These are phyloP conservation scores for Jatropha podagrica DNA, from an alignment of 441 rosid species.

Conservation along the genomic window DNA sequence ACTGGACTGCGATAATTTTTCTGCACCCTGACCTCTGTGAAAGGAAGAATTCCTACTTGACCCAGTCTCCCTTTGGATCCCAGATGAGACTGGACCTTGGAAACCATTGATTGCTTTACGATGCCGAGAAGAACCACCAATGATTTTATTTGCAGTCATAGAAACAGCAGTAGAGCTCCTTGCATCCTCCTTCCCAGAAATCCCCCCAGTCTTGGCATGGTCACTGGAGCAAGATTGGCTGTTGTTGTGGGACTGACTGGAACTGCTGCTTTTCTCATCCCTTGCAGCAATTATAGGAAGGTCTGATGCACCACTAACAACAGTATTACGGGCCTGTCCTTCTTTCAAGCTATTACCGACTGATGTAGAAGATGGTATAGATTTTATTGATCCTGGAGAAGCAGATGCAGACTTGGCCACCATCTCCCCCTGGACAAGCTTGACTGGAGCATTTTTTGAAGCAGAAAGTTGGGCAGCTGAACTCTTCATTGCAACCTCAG, in stretches of 20 bases:
- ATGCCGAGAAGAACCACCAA: slow-evolving; percentile 51
- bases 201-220: slow-evolving; percentile 53
- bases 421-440: slow-evolving; percentile 54
- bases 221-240: slow-evolving; percentile 74
- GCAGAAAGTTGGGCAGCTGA: slow-evolving; percentile 55
- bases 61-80: slow-evolving; percentile 44
- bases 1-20: slow-evolving; percentile 53
- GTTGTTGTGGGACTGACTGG: slow-evolving; percentile 78
- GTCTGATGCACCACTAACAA: slow-evolving; percentile 42
- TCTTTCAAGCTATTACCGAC: slow-evolving; percentile 47
- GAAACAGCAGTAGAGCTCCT: slow-evolving; percentile 65
- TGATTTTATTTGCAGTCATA: slow-evolving; percentile 33
- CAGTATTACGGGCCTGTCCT: slow-evolving; percentile 40
- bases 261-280: slow-evolving; percentile 76
- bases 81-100: slow-evolving; percentile 35
- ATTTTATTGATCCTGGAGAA: slow-evolving; percentile 57
- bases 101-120: slow-evolving; percentile 58
- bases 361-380: slow-evolving; percentile 44
- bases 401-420: slow-evolving; percentile 47
- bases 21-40: slow-evolving; percentile 51
- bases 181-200: slow-evolving; percentile 57
- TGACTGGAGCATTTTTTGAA: slow-evolving; percentile 56
- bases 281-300: slow-evolving; percentile 36
- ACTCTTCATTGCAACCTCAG: slow-evolving; percentile 65
- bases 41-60: slow-evolving; percentile 47